These are phyloP conservation scores for Aspergillus ochraceus DNA, from an alignment of 2,329 filamentous ascomycete species.

Conservation along the genomic window DNA sequence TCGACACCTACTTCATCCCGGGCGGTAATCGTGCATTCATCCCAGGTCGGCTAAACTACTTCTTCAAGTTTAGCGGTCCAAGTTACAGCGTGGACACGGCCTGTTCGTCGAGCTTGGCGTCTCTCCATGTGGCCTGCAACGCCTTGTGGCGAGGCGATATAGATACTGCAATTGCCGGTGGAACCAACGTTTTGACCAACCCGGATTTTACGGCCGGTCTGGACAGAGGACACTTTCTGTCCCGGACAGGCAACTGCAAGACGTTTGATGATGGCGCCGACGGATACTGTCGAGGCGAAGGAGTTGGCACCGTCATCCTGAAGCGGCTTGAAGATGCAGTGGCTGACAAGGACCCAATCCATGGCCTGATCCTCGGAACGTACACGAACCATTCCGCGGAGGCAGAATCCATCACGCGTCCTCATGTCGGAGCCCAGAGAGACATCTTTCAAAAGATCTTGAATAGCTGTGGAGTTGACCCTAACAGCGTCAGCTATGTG, in stretches of 20 bases:
- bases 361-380: constrained; percentile 72
- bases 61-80: constrained; percentile 74
- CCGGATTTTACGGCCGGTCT: constrained; percentile 77
- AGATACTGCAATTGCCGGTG: constrained; percentile 78
- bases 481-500: constrained; percentile 76
- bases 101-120: constrained; percentile 71
- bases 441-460: constrained; percentile 59
- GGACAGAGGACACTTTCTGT: constrained; percentile 74
- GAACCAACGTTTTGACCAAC: constrained; percentile 73
- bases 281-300: constrained; percentile 80
- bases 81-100: constrained; percentile 75
- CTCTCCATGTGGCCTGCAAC: constrained; percentile 70
- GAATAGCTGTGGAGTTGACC: constrained; percentile 62
- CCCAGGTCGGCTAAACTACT: constrained; percentile 52
- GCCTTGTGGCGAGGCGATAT: constrained; percentile 73
- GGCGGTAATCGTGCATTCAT: constrained; percentile 57
- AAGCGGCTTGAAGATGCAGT: constrained; percentile 78
- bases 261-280: constrained; percentile 79
- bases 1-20: constrained; percentile 69
- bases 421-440: constrained; percentile 74
- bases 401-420: constrained; percentile 79
- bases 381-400: constrained; percentile 81
- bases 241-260: constrained; percentile 73
- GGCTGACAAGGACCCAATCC: constrained; percentile 66
- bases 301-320: constrained; percentile 70